Evolutionary conservation across 108 stramenopile genomes (phyloP), one percentile per base, ranked within the genome.

Genomic region (Skeletonema marinoi): DNA sequence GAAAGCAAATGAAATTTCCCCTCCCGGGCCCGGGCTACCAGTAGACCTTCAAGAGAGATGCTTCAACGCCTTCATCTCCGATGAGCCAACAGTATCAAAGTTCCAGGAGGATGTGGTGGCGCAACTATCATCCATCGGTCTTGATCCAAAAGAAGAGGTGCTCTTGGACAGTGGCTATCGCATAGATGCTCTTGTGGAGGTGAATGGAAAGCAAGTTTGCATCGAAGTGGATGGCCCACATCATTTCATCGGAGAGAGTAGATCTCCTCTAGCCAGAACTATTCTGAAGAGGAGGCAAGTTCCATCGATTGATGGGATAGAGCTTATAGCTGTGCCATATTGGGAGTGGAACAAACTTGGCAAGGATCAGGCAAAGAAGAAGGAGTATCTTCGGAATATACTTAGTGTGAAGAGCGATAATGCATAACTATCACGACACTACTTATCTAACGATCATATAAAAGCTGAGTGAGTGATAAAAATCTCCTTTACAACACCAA

Each of bases 161-260:
- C 25, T 25, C 25, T 25, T 25, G 25, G 25, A 25, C 25, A 25
- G 25, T 25, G 25, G 25, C 0, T 25, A 25, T 25, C 25, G 25
- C 25, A 25, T 25, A 25, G 25, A 25, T 0, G 25, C 25, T 0
- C 25, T 25, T 25, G 25, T 73, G 1, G 63, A 64, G 16, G 42
- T 73, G 32, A 48, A 73, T 8, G 73, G 61, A 25, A 25, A 32
- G 35, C 42, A 44, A 6, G 25, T 73, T 48, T 62, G 44, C 3
- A 30, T 73, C 3, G 73, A 73, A 41, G 73, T 73, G 16, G 73
- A 73, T 46, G 73, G 73, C 8, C 73, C 73, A 50, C 39, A 31
- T n/a, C 60, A 73, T 42, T 64, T 73, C 21, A 65, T 64, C 1
- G 73, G 73, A 16, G 25, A 19, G 16, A 38, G 44, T 16, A 46